Evolutionary conservation across 2,329 filamentous ascomycete genomes (phyloP).

Genomic region (Coniochaeta sp.): DNA sequence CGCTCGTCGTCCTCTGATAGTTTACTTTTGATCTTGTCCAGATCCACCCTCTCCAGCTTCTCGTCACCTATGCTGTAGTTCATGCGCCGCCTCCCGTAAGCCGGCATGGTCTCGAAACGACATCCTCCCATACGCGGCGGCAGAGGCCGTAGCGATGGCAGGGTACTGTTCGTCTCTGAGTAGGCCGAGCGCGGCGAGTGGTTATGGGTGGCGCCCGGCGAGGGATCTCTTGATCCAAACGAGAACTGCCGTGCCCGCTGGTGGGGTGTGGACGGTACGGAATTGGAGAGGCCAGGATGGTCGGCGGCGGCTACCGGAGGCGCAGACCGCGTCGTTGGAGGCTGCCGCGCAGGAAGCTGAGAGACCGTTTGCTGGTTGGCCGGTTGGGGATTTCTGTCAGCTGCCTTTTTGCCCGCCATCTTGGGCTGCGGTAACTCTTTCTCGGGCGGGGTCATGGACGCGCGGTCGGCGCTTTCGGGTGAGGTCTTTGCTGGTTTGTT

Average conservation of each 20-base stretch:
- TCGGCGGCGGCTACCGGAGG: neutral
- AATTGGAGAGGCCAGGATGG: conserved; percentile 60
- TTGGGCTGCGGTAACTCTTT: conserved; percentile 41
- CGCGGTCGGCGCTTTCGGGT: conserved; percentile 51
- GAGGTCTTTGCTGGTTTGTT: conserved; percentile 48
- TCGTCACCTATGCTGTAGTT: conserved; percentile 86
- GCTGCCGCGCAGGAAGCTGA: conserved; percentile 8
- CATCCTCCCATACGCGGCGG: conserved; percentile 58
- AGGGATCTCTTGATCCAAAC: conserved; percentile 65
- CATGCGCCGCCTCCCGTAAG: conserved; percentile 77
- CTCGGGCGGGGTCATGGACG: conserved; percentile 45
- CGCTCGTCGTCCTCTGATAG: conserved; percentile 66
- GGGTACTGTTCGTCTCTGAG: conserved; percentile 74
- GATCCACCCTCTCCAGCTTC: conserved; percentile 62
- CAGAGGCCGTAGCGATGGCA: conserved; percentile 61
- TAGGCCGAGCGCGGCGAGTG: conserved; percentile 87
- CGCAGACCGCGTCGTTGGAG: neutral
- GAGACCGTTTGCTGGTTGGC: too few species aligned
- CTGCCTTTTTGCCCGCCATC: conserved; percentile 30
- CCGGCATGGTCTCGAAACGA: conserved; percentile 81
- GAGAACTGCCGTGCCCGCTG: conserved; percentile 80
- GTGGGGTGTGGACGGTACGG: conserved; percentile 87
- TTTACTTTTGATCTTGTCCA: conserved; percentile 64
- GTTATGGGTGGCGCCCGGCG: conserved; percentile 67
- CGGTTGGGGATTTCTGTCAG: conserved; percentile 11